These are phyloP conservation scores for Bisporella sp. DNA, from an alignment of 2,329 filamentous ascomycete genomes.

Conservation along the genomic window DNA sequence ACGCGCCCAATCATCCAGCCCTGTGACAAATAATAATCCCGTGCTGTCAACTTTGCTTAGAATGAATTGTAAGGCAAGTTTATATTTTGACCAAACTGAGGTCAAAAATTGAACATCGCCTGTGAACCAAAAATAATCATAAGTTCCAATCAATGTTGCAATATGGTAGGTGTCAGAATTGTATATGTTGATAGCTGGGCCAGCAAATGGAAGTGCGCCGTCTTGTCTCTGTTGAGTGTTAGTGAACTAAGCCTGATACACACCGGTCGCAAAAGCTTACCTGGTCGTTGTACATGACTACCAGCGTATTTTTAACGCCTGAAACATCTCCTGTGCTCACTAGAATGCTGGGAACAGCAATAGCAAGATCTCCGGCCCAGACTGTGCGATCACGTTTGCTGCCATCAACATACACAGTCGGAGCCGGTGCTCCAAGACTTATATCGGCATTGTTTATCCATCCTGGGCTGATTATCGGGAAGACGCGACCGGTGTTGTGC, in stretches of 20 bases:
- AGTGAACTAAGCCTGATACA: background rate
- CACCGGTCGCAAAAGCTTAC: slow-evolving; percentile 4
- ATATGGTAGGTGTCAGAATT: slow-evolving; percentile 48
- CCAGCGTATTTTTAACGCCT: slow-evolving; percentile 41
- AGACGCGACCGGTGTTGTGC: slow-evolving; percentile 23
- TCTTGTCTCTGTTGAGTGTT: background rate
- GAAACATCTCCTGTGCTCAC: slow-evolving; percentile 47
- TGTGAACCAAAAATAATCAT: slow-evolving; percentile 50
- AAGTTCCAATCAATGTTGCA: slow-evolving; percentile 50
- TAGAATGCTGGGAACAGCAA: slow-evolving; percentile 46
- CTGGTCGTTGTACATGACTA: slow-evolving; percentile 17
- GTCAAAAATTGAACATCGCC: slow-evolving; percentile 42
- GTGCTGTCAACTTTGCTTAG: slow-evolving; percentile 34
- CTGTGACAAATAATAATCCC: slow-evolving; percentile 24
- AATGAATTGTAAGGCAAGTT: slow-evolving; percentile 38
- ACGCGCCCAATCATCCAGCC: slow-evolving; percentile 23
- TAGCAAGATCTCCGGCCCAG: slow-evolving; percentile 56
- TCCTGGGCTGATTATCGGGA: slow-evolving; percentile 14
- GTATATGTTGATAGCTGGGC: slow-evolving; percentile 34
- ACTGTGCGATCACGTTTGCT: slow-evolving; percentile 52
- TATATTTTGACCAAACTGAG: slow-evolving; percentile 41
- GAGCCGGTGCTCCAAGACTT: slow-evolving; percentile 25
- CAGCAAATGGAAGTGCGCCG: slow-evolving; percentile 43
- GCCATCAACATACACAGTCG: slow-evolving; percentile 38
- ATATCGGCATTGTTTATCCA: slow-evolving; percentile 35